phyloP scores from a whole-genome alignment of 2,329 filamentous ascomycete species.

The Aspergillus ochraceus region DNA sequence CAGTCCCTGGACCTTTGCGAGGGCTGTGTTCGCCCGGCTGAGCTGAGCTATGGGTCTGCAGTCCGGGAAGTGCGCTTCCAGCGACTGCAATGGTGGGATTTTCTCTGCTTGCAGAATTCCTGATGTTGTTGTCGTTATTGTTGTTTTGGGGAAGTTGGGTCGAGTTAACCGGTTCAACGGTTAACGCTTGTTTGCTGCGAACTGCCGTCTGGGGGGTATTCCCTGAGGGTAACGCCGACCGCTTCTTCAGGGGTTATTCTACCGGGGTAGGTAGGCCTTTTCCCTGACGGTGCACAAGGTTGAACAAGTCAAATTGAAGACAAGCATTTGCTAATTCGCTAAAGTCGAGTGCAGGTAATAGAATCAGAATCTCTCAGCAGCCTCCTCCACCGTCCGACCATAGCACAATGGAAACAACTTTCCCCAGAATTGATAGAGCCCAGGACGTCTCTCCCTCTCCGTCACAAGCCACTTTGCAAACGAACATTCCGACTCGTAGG shows the following conservation, averaged over 20 bases:
- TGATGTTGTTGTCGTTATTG: background rate
- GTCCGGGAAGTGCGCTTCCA: background rate
- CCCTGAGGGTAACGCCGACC: background rate
- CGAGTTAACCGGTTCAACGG: background rate
- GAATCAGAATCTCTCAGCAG: slow-evolving; percentile 24
- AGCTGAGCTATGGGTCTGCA: background rate
- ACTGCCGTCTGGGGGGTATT: too few species aligned
- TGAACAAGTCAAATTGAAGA: background rate
- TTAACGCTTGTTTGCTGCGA: background rate
- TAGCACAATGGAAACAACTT: slow-evolving; percentile 36
- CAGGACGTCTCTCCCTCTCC: slow-evolving; percentile 22
- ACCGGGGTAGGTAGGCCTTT: background rate
- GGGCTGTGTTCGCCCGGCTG: background rate
- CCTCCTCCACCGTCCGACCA: slow-evolving; percentile 30
- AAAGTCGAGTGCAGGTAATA: background rate
- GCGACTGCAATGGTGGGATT: background rate
- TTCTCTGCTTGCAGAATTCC: background rate
- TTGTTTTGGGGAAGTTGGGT: too few species aligned
- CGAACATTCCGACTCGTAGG: slow-evolving; percentile 27
- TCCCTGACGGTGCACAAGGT: too few species aligned
- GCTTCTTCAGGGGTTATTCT: background rate
- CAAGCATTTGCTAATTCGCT: background rate
- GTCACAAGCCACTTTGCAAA: slow-evolving; percentile 35
- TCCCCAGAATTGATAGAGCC: slow-evolving; percentile 32
- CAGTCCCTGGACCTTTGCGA: background rate